These are phyloP conservation scores for Posidonia oceanica DNA, from an alignment of 116 monocot genomes.

Conservation along the genomic window DNA sequence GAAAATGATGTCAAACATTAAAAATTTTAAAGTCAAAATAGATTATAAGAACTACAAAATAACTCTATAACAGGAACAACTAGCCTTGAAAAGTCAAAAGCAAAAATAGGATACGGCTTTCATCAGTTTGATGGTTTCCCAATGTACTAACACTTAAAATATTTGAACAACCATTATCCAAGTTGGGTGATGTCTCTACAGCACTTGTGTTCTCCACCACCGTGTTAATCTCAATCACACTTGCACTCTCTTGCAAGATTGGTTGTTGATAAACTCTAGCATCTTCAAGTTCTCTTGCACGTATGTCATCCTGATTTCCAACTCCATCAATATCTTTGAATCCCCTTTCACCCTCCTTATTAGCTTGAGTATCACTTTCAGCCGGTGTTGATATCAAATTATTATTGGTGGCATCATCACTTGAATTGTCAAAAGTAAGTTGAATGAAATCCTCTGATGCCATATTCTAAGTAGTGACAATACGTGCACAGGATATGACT, in stretches of 20 bases:
- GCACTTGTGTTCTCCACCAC: slow-evolving; percentile 18
- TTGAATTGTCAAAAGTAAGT: slow-evolving; percentile 24
- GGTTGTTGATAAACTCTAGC: slow-evolving; percentile 18
- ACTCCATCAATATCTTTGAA: slow-evolving; percentile 9
- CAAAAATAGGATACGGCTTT: slow-evolving; percentile 54
- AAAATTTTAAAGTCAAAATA: neutral
- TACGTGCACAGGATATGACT: neutral
- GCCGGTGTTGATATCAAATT: neutral
- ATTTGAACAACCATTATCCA: slow-evolving; percentile 11
- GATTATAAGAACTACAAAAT: neutral
- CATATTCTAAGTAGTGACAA: slow-evolving; percentile 17
- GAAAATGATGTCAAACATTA: neutral
- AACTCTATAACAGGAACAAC: neutral
- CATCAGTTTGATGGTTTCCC: slow-evolving; percentile 16
- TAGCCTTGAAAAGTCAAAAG: neutral
- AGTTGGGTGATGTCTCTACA: slow-evolving; percentile 1
- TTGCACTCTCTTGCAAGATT: slow-evolving; percentile 20
- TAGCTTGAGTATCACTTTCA: slow-evolving; percentile 11
- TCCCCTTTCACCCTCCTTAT: slow-evolving; percentile 1
- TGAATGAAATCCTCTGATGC: slow-evolving; percentile 36
- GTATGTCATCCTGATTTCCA: slow-evolving; percentile 19
- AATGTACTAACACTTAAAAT: neutral
- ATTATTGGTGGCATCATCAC: slow-evolving; percentile 3
- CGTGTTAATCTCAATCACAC: slow-evolving; percentile 10
- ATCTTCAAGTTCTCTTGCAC: slow-evolving; percentile 34